Evolutionary conservation across 306 rosid genomes (phyloP).

Genomic region (Mucuna pruriens): DNA sequence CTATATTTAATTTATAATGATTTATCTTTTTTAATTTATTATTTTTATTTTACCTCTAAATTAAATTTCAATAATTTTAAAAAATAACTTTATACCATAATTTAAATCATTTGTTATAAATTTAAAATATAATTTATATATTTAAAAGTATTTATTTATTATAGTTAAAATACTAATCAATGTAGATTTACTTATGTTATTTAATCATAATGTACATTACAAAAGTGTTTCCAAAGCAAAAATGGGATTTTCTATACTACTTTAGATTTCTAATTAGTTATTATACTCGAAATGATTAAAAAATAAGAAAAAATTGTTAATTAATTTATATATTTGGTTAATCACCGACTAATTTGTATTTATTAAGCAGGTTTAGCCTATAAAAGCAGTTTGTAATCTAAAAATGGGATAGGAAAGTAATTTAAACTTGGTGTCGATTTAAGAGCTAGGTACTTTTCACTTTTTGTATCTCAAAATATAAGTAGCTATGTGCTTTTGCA

Average conservation of each 20-base stretch:
- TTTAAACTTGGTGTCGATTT: not conserved
- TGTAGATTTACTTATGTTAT: too few species aligned
- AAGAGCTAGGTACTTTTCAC: not conserved
- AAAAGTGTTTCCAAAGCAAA: not conserved
- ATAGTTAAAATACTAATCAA: too few species aligned
- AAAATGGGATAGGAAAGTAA: not conserved
- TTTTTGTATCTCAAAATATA: not conserved
- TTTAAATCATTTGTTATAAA: not conserved
- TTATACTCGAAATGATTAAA: not conserved
- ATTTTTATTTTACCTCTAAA: too few species aligned
- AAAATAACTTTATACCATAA: not conserved
- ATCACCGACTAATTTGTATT: not conserved
- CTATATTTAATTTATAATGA: too few species aligned
- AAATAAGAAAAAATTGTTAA: not conserved
- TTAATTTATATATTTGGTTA: not conserved
- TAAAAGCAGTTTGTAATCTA: not conserved
- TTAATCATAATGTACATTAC: too few species aligned
- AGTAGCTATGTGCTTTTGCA: not conserved
- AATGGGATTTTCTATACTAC: too few species aligned
- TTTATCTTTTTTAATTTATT: too few species aligned
- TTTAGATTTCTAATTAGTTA: not conserved
- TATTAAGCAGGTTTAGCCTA: not conserved
- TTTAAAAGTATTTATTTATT: too few species aligned
- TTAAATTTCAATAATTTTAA: too few species aligned
- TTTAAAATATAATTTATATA: not conserved